phyloP scores from a whole-genome alignment of 2,329 filamentous ascomycete species.

The Fusarium scirpi region DNA sequence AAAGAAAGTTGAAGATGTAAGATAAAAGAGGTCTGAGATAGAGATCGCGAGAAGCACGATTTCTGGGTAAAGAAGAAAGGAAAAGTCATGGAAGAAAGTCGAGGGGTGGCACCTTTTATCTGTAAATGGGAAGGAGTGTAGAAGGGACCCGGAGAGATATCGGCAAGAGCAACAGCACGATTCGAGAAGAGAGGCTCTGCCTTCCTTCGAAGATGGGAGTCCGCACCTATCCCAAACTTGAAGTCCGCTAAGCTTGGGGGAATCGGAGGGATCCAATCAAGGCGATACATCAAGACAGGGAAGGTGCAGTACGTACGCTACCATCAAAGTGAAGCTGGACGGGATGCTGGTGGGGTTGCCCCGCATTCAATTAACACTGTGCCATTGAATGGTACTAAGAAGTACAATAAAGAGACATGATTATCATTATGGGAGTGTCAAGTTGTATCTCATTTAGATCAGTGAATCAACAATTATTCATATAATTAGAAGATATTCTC shows the following conservation, averaged over 20 bases:
- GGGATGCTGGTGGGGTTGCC: conserved; percentile 13
- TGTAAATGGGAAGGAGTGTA: conserved; percentile 21
- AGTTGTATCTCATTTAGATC: not conserved
- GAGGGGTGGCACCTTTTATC: conserved; percentile 41
- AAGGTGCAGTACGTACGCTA: not conserved
- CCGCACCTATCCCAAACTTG: conserved; percentile 31
- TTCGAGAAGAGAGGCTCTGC: conserved; percentile 26
- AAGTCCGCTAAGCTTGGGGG: not conserved
- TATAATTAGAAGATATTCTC: not conserved
- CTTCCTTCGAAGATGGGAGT: conserved; percentile 8
- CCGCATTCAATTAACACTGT: conserved; percentile 31
- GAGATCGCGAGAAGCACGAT: conserved; percentile 40
- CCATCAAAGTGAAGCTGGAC: conserved; percentile 29
- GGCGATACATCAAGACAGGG: conserved; percentile 1
- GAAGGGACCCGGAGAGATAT: conserved; percentile 24
- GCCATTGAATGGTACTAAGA: conserved; percentile 11
- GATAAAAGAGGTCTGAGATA: conserved; percentile 11
- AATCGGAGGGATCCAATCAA: conserved; percentile 8
- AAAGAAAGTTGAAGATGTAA: conserved; percentile 3
- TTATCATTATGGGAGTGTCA: not conserved
- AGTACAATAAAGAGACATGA: not conserved
- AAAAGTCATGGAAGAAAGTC: conserved; percentile 13
- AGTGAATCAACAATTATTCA: not conserved
- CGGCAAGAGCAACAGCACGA: conserved; percentile 23
- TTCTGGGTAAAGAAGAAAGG: conserved; percentile 36